Base-by-base conservation (phyloP, 441 rosid species). In the Erodium chrysanthum region DNA sequence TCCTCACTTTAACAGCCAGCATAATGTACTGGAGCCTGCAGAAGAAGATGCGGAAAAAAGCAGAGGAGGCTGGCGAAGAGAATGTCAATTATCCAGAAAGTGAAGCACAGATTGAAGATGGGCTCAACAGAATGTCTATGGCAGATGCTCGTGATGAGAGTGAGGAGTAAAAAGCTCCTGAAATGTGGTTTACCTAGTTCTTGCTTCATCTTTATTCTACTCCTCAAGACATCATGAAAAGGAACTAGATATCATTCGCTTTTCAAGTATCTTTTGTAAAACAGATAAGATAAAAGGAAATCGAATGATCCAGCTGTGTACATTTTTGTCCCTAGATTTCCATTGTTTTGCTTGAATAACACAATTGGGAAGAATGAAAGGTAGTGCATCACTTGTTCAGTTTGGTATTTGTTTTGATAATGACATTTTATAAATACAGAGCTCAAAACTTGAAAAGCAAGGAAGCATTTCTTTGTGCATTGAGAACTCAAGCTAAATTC, bases 1-100 rank as follows among this genome's bases (percentile, higher is more conserved):
- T 94, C 68, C 83, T 94, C 20, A 91, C 96, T 0, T 74, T 94
- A 77, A 88, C 99, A 0, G 97, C 96, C 23, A 94, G 96, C 75
- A 87, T 94, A 42, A 94, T 88, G 97, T 79, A 89, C 29, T 91
- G 99, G 99, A 84, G 78, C 80, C 77, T 94, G 74, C 87, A 85
- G 76, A 90, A 88, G 79, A 91, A 91, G 44, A 29, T 66, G 67
- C 66, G 23, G 86, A 80, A 58, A 86, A 83, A 4, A 68, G 64
- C 8, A 85, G 31, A 23, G 64, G 64, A 23, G 17, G 11, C 63
- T 11, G 31, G 63, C 9, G 63, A 58, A 21, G 63, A 21, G 63
- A 11, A 70, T 65, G 71, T 66, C 46, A 69, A 75, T 20, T 84
- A 81, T 66, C 74, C 81, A 0, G 77, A 80, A 66, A 65, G 66